These are phyloP conservation scores for Fraxinus nigra DNA, from an alignment of 305 asterid genomes.

Conservation along the genomic window DNA sequence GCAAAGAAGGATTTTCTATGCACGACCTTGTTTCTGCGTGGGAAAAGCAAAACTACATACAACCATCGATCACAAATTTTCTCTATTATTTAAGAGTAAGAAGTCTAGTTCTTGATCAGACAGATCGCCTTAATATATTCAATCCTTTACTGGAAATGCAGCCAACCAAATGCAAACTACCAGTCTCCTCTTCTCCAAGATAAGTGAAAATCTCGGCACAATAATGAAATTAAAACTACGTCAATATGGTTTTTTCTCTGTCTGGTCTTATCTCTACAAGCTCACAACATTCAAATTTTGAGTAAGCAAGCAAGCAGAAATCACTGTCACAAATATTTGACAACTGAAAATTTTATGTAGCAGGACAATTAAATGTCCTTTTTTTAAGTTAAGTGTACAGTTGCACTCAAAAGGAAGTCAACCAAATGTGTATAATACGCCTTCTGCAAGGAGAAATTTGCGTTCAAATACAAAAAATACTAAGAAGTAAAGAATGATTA, in stretches of 20 bases:
- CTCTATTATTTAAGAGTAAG: neutral
- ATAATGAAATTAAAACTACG: neutral
- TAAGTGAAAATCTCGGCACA: neutral
- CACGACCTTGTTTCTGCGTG: neutral
- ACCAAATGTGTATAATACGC: neutral
- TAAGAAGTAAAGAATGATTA: neutral
- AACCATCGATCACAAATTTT: neutral
- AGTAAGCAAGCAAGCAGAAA: neutral
- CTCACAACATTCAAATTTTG: neutral
- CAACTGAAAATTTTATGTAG: neutral
- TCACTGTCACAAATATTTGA: neutral
- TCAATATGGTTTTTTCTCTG: neutral
- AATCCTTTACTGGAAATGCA: neutral
- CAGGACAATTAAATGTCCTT: neutral
- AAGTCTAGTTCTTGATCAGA: neutral
- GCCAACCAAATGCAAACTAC: neutral
- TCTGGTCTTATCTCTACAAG: neutral
- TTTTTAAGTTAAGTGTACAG: neutral
- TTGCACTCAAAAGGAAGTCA: neutral
- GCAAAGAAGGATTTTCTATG: neutral
- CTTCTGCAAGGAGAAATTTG: neutral
- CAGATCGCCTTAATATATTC: neutral
- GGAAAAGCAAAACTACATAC: no score
- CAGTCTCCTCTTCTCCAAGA: neutral
- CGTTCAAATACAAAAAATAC: neutral